These are phyloP conservation scores for Fusarium burgessii DNA, from an alignment of 2,329 filamentous ascomycete genomes.

Conservation along the genomic window DNA sequence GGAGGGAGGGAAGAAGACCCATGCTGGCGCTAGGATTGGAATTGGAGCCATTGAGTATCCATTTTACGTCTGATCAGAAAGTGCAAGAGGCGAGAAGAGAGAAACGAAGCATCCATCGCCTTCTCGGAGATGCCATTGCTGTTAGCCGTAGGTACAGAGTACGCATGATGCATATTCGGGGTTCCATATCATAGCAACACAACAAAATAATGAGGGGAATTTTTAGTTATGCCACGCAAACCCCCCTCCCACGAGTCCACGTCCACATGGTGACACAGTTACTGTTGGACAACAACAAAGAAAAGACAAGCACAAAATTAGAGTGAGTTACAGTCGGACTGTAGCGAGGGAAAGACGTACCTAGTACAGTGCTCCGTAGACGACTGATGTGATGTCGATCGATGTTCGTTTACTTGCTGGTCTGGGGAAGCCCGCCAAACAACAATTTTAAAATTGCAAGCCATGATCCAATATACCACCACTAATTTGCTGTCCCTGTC, in stretches of 20 bases:
- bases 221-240: constrained; percentile 21
- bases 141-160: neutral
- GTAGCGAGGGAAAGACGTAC: constrained; percentile 17
- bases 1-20: constrained; percentile 11
- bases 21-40: constrained; percentile 35
- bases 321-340: constrained; percentile 24
- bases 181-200: constrained; percentile 30
- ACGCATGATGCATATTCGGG: constrained; percentile 35
- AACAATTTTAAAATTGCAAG: constrained; percentile 50
- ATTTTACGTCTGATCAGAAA: constrained; percentile 24
- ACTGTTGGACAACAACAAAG: neutral
- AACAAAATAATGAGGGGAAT: neutral
- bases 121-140: constrained; percentile 29
- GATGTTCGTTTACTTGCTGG: constrained; percentile 10
- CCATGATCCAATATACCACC: constrained; percentile 44
- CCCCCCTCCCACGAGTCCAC: constrained; percentile 16
- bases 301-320: neutral
- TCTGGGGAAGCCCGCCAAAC: constrained; percentile 45
- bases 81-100: constrained; percentile 8
- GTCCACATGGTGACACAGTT: constrained; percentile 34
- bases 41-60: constrained; percentile 32
- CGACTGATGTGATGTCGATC: constrained; percentile 38
- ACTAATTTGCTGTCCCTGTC: constrained; percentile 46
- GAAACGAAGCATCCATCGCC: constrained; percentile 9
- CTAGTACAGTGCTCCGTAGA: constrained; percentile 14